phyloP scores from a whole-genome alignment of 371 early-diverging fungal species.

The Saksenaea oblongispora region DNA sequence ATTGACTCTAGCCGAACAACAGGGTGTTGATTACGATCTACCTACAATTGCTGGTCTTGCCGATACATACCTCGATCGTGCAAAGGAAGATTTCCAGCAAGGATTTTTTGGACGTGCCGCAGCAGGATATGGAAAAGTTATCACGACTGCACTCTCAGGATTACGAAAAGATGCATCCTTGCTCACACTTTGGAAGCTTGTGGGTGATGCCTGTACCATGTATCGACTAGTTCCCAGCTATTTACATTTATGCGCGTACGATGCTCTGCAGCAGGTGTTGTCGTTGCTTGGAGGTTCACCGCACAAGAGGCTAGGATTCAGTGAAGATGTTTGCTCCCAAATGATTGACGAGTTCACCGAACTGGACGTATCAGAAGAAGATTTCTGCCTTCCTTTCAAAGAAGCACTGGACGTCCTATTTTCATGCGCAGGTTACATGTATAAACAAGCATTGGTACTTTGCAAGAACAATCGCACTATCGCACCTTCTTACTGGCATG shows the following conservation, averaged over 20 bases:
- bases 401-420: conserved; percentile 38
- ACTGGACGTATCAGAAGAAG: conserved; percentile 21
- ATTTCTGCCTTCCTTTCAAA: conserved; percentile 36
- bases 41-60: conserved; percentile 67
- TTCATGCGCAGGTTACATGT: conserved; percentile 49
- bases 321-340: conserved; percentile 22
- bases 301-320: conserved; percentile 45
- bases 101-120: conserved; percentile 78
- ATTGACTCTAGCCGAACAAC: conserved; percentile 41
- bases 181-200: conserved; percentile 68
- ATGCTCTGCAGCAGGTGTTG: conserved; percentile 34
- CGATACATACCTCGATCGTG: conserved; percentile 66
- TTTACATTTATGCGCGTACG: conserved; percentile 45
- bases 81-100: conserved; percentile 61
- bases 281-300: conserved; percentile 23
- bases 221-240: conserved; percentile 53
- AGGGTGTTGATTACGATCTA: conserved; percentile 33
- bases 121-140: conserved; percentile 56
- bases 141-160: conserved; percentile 33
- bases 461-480: conserved; percentile 34
- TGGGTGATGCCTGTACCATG: conserved; percentile 67
- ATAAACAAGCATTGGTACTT: conserved; percentile 54
- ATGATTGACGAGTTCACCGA: conserved; percentile 33
- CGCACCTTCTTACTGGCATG: conserved; percentile 51
- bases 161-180: conserved; percentile 35